A percentile compares a stretch with the other conserved stretches of the same genome.
These are phyloP conservation scores for Suillus tomentosus DNA, from an alignment of 768 basidiomycete species.

Conservation along the genomic window DNA sequence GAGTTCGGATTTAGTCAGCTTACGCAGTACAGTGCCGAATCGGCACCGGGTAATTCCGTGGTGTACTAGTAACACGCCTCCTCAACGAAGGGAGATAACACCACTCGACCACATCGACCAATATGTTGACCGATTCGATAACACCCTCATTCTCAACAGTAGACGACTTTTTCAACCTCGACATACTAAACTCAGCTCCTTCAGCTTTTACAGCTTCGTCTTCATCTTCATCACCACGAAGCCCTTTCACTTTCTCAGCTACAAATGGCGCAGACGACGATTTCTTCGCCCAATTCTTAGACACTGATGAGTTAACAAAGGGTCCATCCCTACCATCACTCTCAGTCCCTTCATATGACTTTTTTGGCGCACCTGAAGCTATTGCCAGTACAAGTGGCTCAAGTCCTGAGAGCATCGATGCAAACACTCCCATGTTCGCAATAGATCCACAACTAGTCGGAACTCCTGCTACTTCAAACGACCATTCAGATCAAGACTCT, in stretches of 20 bases:
- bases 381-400: conserved; percentile 28
- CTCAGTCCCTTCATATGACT: conserved; percentile 39
- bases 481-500: conserved; percentile 36
- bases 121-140: conserved; percentile 14
- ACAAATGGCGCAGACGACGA: conserved; percentile 33
- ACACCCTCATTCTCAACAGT: conserved; percentile 32
- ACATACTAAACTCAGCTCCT: conserved; percentile 41
- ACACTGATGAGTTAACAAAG: conserved; percentile 40
- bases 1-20: background rate
- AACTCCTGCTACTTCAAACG: conserved; percentile 53
- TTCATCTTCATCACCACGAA: conserved; percentile 47
- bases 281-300: conserved; percentile 49
- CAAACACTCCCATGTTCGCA: conserved; percentile 37
- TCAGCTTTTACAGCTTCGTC: conserved; percentile 30
- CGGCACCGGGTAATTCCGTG: background rate
- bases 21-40: background rate
- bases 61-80: conserved; percentile 3
- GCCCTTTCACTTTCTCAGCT: conserved; percentile 32
- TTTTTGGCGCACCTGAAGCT: conserved; percentile 39
- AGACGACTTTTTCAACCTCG: conserved; percentile 69
- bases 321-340: conserved; percentile 28
- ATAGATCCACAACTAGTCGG: conserved; percentile 82
- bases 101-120: conserved; percentile 14
- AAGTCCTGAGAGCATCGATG: conserved; percentile 17
- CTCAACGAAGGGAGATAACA: background rate